Percentiles rank a stretch among this genome's conserved stretches.
phyloP scores from a whole-genome alignment of 2,329 filamentous ascomycete species.

The Geosmithia morbida region DNA sequence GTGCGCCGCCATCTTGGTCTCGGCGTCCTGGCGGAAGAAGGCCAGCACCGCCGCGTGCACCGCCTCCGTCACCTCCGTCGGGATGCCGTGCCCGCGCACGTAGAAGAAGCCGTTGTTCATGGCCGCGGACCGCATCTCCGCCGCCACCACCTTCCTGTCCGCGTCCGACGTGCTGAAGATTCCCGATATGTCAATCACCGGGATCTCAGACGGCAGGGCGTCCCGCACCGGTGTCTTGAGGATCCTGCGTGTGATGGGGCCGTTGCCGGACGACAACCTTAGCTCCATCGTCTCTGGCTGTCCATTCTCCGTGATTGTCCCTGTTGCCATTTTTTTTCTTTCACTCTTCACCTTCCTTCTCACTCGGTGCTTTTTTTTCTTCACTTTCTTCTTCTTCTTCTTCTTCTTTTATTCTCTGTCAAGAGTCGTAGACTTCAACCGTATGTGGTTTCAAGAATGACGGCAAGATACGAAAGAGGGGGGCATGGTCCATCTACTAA shows the following conservation, averaged over 20 bases:
- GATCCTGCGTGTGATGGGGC: conserved; percentile 19
- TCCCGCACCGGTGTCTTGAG: conserved; percentile 19
- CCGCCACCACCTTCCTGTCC: conserved; percentile 23
- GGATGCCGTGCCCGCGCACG: conserved; percentile 33
- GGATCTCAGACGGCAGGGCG: conserved; percentile 28
- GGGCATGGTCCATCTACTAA: too few species aligned
- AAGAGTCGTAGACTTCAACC: too few species aligned
- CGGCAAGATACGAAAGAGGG: too few species aligned
- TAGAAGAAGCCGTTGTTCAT: conserved; percentile 41
- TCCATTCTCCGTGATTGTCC: neutral
- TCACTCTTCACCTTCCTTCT: too few species aligned
- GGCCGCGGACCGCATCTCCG: conserved; percentile 26
- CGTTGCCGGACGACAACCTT: conserved; percentile 19
- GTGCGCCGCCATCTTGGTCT: conserved; percentile 23
- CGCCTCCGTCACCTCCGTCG: conserved; percentile 11
- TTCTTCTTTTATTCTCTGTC: too few species aligned
- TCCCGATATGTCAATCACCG: conserved; percentile 33
- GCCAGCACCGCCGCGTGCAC: conserved; percentile 18
- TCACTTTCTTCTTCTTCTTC: too few species aligned
- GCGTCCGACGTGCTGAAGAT: conserved; percentile 22
- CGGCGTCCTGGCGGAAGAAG: conserved; percentile 32
- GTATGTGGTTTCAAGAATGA: too few species aligned
- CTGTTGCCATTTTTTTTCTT: neutral
- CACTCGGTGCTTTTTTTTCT: too few species aligned
- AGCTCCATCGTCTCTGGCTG: conserved; percentile 11